Evolutionary conservation across 148 eudicot genomes (phyloP).

Genomic region (Spergularia bocconei): DNA sequence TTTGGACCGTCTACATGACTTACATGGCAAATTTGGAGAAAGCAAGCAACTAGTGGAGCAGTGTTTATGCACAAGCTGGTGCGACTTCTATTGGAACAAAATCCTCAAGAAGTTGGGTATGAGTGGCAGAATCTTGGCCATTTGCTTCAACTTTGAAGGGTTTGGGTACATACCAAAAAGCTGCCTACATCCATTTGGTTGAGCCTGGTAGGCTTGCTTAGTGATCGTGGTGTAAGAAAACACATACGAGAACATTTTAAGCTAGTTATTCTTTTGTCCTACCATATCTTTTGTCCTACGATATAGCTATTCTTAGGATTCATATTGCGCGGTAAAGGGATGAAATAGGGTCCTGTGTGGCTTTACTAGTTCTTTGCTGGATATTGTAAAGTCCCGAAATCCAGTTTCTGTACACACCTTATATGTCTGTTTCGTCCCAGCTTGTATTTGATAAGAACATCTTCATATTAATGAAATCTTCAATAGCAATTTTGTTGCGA

Average conservation of each 20-base stretch:
- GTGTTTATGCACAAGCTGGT: conserved; percentile 7
- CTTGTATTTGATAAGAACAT: neutral
- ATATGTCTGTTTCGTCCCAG: too few relatives aligned
- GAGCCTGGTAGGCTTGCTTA: neutral
- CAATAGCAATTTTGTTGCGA: too few relatives aligned
- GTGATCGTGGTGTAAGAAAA: conserved; percentile 30
- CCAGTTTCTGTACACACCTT: neutral
- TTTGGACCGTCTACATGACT: conserved; percentile 90
- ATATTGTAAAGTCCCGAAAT: conserved; percentile 1
- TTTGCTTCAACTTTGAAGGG: neutral
- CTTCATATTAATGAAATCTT: too few relatives aligned
- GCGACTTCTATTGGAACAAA: conserved; percentile 1
- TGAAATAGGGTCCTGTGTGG: neutral
- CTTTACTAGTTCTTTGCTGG: neutral
- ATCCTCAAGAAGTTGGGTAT: neutral
- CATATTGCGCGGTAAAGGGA: neutral
- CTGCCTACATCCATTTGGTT: neutral
- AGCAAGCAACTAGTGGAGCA: conserved; percentile 24
- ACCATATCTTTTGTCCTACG: neutral
- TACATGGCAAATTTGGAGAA: conserved; percentile 88
- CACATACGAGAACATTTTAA: conserved; percentile 17
- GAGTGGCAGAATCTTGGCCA: conserved; percentile 10
- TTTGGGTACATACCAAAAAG: neutral
- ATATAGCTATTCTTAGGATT: neutral
- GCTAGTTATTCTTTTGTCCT: neutral